Evolutionary conservation across 2,329 filamentous ascomycete species (phyloP).

Genomic region (Pezicula radicicola): DNA sequence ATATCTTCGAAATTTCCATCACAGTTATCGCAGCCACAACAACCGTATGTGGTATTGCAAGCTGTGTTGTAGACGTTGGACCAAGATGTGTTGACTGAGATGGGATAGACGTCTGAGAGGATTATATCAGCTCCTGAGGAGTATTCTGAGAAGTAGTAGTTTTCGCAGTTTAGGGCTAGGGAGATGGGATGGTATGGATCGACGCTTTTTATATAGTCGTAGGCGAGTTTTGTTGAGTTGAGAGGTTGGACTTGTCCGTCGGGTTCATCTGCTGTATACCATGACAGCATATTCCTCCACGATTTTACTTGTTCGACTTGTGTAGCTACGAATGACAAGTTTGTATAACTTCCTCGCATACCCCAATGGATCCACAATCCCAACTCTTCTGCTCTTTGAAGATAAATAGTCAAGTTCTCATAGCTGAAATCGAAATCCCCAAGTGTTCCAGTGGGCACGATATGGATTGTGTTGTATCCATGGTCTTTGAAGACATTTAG

Average conservation of each 20-base stretch:
- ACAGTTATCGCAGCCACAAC: constrained; percentile 48
- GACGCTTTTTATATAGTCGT: constrained; percentile 37
- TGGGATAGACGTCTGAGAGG: constrained; percentile 44
- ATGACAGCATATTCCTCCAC: constrained; percentile 39
- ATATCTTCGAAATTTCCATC: constrained; percentile 18
- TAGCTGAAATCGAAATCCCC: constrained; percentile 20
- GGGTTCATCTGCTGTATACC: constrained; percentile 51
- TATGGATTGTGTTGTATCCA: constrained; percentile 40
- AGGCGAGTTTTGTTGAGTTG: constrained; percentile 38
- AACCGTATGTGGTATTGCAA: constrained; percentile 48
- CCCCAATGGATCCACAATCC: constrained; percentile 1
- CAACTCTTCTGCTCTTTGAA: not conserved
- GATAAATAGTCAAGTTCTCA: not conserved
- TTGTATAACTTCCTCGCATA: constrained; percentile 1
- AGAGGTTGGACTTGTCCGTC: constrained; percentile 35
- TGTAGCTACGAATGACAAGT: constrained; percentile 30
- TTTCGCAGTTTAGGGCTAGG: constrained; percentile 46
- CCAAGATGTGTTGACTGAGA: constrained; percentile 42
- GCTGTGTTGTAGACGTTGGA: constrained; percentile 39
- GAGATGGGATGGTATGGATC: constrained; percentile 49
- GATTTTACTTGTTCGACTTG: constrained; percentile 13
- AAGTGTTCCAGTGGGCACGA: constrained; percentile 31
- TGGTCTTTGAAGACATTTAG: constrained; percentile 9
- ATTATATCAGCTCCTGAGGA: constrained; percentile 46
- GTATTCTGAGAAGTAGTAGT: constrained; percentile 46